These are phyloP conservation scores for Berkeleyomyces basicola DNA, from an alignment of 2,329 filamentous ascomycete species.

Conservation along the genomic window DNA sequence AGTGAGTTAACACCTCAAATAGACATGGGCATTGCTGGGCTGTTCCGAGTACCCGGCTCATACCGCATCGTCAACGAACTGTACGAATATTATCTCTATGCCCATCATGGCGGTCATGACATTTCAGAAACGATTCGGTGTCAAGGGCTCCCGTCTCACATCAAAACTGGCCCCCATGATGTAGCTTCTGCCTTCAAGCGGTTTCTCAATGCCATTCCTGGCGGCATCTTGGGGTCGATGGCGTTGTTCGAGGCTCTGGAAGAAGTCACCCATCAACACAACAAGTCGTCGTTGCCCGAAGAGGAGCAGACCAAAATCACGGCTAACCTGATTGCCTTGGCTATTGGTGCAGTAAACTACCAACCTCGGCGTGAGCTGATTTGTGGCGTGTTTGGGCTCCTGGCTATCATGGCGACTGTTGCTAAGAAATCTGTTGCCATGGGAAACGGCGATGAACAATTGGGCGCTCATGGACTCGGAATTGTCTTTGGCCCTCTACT, in stretches of 20 bases:
- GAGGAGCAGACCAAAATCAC: conserved; percentile 38
- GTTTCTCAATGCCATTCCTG: conserved; percentile 44
- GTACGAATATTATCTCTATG: conserved; percentile 44
- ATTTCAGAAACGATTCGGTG: conserved; percentile 37
- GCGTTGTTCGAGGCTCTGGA: conserved; percentile 45
- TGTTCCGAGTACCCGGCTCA: conserved; percentile 49
- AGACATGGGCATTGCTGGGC: conserved; percentile 33
- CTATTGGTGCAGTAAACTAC: conserved; percentile 41
- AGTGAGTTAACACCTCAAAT: not conserved
- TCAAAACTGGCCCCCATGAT: conserved; percentile 44
- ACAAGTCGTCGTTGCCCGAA: conserved; percentile 35
- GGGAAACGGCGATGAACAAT: conserved; percentile 9
- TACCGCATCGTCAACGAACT: conserved; percentile 37
- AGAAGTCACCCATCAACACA: conserved; percentile 7
- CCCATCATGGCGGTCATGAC: conserved; percentile 8
- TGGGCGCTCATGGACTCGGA: conserved; percentile 48
- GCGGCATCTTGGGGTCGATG: conserved; percentile 48
- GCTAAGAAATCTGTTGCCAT: conserved; percentile 33
- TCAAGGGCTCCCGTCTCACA: conserved; percentile 42
- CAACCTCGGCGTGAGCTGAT: conserved; percentile 46
- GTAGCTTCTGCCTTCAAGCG: conserved; percentile 52
- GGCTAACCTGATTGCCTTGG: conserved; percentile 49
- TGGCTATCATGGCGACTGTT: conserved; percentile 41
- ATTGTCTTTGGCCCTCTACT: conserved; percentile 50
- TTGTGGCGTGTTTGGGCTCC: conserved; percentile 48